These are phyloP conservation scores for Didymella pomorum DNA, from an alignment of 2,329 filamentous ascomycete species.

Conservation along the genomic window DNA sequence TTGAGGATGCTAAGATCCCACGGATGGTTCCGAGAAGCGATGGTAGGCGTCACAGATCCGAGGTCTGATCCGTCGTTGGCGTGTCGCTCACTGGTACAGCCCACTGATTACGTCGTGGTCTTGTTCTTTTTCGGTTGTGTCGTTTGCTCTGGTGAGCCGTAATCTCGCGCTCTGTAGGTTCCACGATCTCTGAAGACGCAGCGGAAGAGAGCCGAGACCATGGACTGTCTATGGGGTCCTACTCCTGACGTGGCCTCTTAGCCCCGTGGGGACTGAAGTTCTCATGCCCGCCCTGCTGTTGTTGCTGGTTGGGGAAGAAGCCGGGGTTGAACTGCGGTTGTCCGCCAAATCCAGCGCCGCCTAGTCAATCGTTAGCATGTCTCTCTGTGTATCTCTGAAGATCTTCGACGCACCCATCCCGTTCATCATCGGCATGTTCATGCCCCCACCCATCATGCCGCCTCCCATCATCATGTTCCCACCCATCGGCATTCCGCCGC, in stretches of 20 bases:
- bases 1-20: not conserved
- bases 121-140: too few species aligned
- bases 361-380: slow-evolving; percentile 20
- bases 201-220: not conserved
- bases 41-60: too few species aligned
- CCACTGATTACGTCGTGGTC: too few species aligned
- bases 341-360: slow-evolving; percentile 65
- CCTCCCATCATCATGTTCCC: slow-evolving; percentile 61
- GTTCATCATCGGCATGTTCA: slow-evolving; percentile 52
- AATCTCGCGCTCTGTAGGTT: not conserved
- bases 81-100: not conserved
- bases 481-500: slow-evolving; percentile 47
- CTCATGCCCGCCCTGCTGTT: slow-evolving; percentile 58
- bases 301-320: slow-evolving; percentile 67
- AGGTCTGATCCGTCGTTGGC: not conserved
- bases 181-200: not conserved
- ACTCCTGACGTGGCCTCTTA: slow-evolving; percentile 79
- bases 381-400: too few species aligned
- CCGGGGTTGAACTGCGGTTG: slow-evolving; percentile 75
- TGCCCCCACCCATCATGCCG: slow-evolving; percentile 37
- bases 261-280: slow-evolving; percentile 83
- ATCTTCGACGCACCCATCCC: slow-evolving; percentile 42
- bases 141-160: not conserved
- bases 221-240: slow-evolving; percentile 13
- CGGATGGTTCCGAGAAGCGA: too few species aligned